Evolutionary conservation across 345 rosid genomes (phyloP).

Genomic region (Firmiana major): DNA sequence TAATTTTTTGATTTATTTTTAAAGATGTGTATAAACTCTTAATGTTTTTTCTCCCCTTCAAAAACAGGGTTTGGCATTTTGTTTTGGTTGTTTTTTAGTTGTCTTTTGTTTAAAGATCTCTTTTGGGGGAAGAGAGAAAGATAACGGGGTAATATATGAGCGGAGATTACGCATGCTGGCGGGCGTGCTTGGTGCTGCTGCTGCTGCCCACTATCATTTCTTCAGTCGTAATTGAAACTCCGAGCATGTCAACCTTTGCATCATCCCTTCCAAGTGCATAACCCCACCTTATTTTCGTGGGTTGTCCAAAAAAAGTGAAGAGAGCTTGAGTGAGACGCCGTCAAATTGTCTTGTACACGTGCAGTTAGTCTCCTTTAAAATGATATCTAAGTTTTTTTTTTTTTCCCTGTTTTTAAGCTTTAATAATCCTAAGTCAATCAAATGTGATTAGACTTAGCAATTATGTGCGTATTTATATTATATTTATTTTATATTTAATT

Average conservation of each 20-base stretch:
- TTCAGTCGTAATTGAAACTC: not conserved
- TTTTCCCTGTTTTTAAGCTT: too few relatives aligned
- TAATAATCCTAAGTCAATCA: not conserved
- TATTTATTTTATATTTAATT: too few relatives aligned
- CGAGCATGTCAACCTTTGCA: not conserved
- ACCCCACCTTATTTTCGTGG: not conserved
- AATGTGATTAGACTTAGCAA: not conserved
- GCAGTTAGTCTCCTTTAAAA: conserved; percentile 13
- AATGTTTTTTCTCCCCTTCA: not conserved
- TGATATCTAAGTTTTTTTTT: too few relatives aligned
- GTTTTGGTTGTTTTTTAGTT: not conserved
- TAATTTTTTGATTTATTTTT: too few relatives aligned
- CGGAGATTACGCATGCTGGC: conserved; percentile 9
- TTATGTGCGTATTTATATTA: too few relatives aligned
- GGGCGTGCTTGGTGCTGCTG: conserved; percentile 34
- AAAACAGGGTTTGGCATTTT: not conserved
- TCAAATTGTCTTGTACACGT: conserved; percentile 46
- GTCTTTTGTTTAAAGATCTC: not conserved
- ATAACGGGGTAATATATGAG: not conserved
- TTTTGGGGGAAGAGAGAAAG: not conserved
- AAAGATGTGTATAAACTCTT: not conserved
- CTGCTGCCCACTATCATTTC: conserved; percentile 11
- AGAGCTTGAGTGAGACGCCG: conserved; percentile 36
- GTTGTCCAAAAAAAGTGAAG: conserved; percentile 35
- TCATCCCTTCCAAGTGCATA: not conserved